Evolutionary conservation across 495 filamentous ascomycete species (phyloP), one percentile per base, ranked within the genome.

Genomic region (Penicillium riverlandense): DNA sequence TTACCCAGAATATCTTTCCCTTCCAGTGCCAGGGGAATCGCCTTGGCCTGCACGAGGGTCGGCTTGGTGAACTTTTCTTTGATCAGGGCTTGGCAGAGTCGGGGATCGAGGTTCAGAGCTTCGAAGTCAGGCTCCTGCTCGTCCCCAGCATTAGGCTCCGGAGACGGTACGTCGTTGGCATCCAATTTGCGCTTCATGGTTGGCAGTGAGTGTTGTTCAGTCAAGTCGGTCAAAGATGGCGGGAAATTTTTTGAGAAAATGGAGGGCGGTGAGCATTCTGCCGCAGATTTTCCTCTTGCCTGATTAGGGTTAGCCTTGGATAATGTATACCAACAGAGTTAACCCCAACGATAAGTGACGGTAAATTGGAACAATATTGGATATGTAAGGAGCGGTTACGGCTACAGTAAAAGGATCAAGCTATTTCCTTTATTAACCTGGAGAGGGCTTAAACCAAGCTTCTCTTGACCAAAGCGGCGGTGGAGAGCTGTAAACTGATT

Each of bases 21-120:
- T 45, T 88, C 82, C n/a, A 96, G 70, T 27, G 88, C 87, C 36
- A 96, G 66, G 7, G 92, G 94, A 53, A 98, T 95, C 6, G 85
- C 87, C 62, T 84, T 84, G 11, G 80, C 72, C 64, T 98, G 92
- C 4, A 96, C 85, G 11, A 78, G 75, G 8, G 94, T 96, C 7
- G 92, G 92, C 49, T 80, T 80, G 44, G 81, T 74, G 62, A 88
- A 97, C 53, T 83, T 84, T 61, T 90, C 83, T 58, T 86, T 84
- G 31, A 83, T 84, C 42, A 96, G 75, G 43, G 84, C 89, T 72
- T 94, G 86, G 35, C 95, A 77, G 29, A 98, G 69, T 57, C 92
- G 80, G 5, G 87, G 65, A 59, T 98, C 92, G 38, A 98, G 79
- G 40, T 77, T 80, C 44, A 95, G 71, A 37, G 52, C 63, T 50